Percentiles rank a stretch among this genome's conserved stretches.
Evolutionary conservation across 2,329 filamentous ascomycete genomes (phyloP).

Genomic region (Pyrenophora graminea): DNA sequence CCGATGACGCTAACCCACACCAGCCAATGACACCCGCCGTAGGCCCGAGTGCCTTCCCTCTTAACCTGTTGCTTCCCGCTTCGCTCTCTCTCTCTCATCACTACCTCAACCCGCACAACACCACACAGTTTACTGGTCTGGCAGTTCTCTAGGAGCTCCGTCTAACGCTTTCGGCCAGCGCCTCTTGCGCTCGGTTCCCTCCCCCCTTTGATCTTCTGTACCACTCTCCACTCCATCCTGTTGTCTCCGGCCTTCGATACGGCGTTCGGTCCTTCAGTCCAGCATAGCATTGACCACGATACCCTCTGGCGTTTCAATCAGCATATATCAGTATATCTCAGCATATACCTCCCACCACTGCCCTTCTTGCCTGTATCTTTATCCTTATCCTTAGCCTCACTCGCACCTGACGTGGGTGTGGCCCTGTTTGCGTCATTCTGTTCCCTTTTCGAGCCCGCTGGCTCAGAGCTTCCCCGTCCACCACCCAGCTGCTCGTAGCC

Average conservation of each 20-base stretch:
- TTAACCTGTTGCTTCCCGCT: conserved; percentile 34
- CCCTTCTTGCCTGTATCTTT: conserved; percentile 29
- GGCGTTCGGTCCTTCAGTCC: conserved; percentile 42
- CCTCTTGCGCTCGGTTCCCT: conserved; percentile 48
- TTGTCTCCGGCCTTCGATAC: conserved; percentile 39
- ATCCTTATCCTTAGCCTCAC: background rate
- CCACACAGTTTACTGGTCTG: conserved; percentile 38
- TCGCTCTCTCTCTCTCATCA: conserved; percentile 29
- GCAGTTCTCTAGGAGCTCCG: conserved; percentile 41
- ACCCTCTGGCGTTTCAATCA: conserved; percentile 40
- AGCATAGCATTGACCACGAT: conserved; percentile 42
- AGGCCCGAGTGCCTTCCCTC: conserved; percentile 24
- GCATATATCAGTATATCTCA: conserved; percentile 2
- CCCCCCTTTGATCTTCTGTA: conserved; percentile 21
- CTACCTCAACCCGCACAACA: conserved; percentile 31
- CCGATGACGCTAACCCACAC: conserved; percentile 22
- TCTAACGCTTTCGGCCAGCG: conserved; percentile 49
- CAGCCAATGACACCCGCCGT: conserved; percentile 26
- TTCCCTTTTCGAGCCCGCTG: conserved; percentile 14
- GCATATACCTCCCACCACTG: conserved; percentile 13
- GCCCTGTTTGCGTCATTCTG: conserved; percentile 22
- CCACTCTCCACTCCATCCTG: conserved; percentile 28
- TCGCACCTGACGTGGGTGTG: conserved; percentile 19
- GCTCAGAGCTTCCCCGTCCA: conserved; percentile 13
- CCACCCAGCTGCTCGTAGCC: conserved; percentile 30